phyloP scores from a whole-genome alignment of 768 basidiomycete genomes.

The Serendipita sp. region DNA sequence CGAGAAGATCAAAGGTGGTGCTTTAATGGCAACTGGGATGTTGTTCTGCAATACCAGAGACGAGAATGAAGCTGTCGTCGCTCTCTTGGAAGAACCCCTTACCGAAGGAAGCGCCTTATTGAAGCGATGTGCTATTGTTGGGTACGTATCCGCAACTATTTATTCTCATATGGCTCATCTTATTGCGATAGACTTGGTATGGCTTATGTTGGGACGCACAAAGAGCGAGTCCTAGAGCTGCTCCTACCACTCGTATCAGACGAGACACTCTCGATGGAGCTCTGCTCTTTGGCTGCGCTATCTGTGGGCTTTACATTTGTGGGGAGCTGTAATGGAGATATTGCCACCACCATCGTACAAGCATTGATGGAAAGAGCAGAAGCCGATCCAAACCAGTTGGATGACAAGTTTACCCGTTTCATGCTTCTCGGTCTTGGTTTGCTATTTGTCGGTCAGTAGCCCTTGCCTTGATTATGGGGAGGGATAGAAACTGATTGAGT shows the following conservation, averaged over 20 bases:
- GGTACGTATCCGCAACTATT: conserved; percentile 18
- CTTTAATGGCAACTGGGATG: conserved; percentile 86
- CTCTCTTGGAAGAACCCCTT: conserved; percentile 78
- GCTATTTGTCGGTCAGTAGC: conserved; percentile 64
- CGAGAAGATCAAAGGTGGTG: conserved; percentile 95
- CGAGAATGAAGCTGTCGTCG: conserved; percentile 84
- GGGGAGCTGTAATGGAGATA: conserved; percentile 87
- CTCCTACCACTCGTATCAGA: conserved; percentile 76
- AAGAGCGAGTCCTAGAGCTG: conserved; percentile 62
- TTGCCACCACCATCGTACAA: conserved; percentile 77
- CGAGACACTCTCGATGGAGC: conserved; percentile 72
- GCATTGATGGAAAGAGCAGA: conserved; percentile 71
- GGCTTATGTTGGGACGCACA: conserved; percentile 86
- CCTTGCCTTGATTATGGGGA: background rate
- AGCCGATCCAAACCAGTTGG: conserved; percentile 44
- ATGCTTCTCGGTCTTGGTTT: conserved; percentile 80
- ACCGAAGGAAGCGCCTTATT: conserved; percentile 73
- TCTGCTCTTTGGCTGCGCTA: conserved; percentile 69
- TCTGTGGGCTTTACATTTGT: conserved; percentile 91
- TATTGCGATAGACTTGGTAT: conserved; percentile 48
- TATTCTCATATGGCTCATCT: background rate
- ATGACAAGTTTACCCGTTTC: conserved; percentile 90
- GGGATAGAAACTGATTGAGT: background rate
- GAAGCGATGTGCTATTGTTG: conserved; percentile 78
- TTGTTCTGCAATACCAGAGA: conserved; percentile 78